Conservation (phyloP, 352 stramenopile species). For the Detonula confervacea region DNA sequence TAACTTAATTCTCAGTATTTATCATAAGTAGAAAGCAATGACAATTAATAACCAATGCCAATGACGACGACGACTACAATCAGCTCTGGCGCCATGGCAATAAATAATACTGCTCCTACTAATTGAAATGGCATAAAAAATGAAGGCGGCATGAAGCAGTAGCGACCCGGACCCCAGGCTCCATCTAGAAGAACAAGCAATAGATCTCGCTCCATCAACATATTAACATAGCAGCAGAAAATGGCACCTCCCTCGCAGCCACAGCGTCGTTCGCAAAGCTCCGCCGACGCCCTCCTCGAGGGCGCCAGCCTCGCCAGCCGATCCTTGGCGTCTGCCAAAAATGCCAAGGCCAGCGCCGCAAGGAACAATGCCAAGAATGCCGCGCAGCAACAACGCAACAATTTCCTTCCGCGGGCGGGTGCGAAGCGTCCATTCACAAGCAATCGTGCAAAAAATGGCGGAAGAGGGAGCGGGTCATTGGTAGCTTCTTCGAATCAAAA, state of each 20-base stretch:
- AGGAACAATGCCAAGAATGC: not conserved
- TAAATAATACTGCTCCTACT: not conserved
- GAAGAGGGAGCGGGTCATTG: not conserved
- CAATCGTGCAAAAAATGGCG: not conserved
- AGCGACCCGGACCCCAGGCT: not conserved
- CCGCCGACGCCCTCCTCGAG: constrained; percentile 2
- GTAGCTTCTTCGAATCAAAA: not conserved
- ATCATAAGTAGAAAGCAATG: too few species aligned
- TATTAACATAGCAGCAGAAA: not conserved
- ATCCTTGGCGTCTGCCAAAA: not conserved
- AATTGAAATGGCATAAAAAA: not conserved
- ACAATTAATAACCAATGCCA: not conserved
- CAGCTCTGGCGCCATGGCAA: not conserved
- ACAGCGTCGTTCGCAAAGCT: not conserved
- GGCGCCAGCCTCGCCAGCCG: not conserved
- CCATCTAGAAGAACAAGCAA: too few species aligned
- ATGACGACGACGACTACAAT: not conserved
- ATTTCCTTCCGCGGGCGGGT: not conserved
- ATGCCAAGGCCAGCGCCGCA: not conserved
- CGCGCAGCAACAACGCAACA: too few species aligned
- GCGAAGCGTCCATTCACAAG: not conserved
- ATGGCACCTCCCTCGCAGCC: not conserved
- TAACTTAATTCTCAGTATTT: too few species aligned
- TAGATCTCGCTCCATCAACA: too few species aligned
- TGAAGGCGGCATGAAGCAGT: not conserved